These are phyloP conservation scores for Centella asiatica DNA, from an alignment of 129 eudicot species.

Conservation along the genomic window DNA sequence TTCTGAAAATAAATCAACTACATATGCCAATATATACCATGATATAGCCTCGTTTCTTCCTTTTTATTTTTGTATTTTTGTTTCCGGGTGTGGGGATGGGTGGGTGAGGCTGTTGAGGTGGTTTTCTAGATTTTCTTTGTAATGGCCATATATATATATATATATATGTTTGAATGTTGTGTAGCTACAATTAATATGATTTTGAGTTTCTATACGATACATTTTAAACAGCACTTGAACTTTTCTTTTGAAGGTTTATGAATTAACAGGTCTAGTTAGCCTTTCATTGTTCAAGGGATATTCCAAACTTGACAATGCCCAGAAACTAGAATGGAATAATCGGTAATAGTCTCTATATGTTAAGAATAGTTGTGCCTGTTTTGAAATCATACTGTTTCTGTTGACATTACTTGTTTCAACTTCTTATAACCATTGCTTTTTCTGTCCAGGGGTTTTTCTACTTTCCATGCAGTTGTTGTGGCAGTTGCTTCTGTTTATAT, in stretches of 20 bases:
- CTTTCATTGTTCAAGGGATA: slow-evolving; percentile 41
- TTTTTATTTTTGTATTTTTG: too few species aligned
- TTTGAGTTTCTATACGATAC: background rate
- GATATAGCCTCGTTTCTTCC: too few species aligned
- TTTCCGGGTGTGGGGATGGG: too few species aligned
- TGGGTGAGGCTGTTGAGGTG: too few species aligned
- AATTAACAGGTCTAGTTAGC: slow-evolving; percentile 51
- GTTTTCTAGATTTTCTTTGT: too few species aligned
- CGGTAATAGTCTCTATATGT: slow-evolving; percentile 26
- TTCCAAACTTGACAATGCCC: slow-evolving; percentile 32
- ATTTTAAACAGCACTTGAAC: slow-evolving; percentile 11
- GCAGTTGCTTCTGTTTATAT: slow-evolving; percentile 56
- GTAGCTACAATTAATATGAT: background rate
- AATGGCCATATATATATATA: too few species aligned
- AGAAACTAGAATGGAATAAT: slow-evolving; percentile 82
- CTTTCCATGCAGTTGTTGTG: slow-evolving; percentile 66
- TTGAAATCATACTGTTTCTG: too few species aligned
- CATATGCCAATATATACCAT: too few species aligned
- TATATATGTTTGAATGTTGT: background rate
- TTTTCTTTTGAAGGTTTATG: slow-evolving; percentile 64
- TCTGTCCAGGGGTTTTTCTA: slow-evolving; percentile 62
- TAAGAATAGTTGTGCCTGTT: slow-evolving; percentile 13
- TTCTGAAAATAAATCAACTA: too few species aligned
- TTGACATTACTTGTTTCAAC: slow-evolving; percentile 6
- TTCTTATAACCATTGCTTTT: slow-evolving; percentile 12